These are phyloP conservation scores for Oidium heveae DNA, from an alignment of 2,329 filamentous ascomycete species.

Conservation along the genomic window DNA sequence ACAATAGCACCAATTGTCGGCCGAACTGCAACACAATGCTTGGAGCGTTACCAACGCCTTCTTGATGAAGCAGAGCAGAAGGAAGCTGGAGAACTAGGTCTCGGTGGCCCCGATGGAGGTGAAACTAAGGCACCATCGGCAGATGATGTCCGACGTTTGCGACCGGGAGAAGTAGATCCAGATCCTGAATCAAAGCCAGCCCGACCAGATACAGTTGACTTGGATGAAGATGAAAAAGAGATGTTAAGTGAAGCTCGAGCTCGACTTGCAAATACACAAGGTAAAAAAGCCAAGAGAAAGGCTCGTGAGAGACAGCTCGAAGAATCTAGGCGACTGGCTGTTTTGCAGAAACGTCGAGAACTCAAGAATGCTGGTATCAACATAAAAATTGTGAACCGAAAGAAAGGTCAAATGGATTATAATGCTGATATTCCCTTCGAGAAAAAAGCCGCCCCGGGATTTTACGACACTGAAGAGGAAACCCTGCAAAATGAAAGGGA, in stretches of 20 bases:
- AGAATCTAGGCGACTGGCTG: slow-evolving; percentile 70
- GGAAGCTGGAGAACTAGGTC: slow-evolving; percentile 55
- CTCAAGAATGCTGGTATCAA: slow-evolving; percentile 97
- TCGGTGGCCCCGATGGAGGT: slow-evolving; percentile 65
- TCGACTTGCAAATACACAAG: slow-evolving; percentile 88
- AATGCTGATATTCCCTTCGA: slow-evolving; percentile 98
- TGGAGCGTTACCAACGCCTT: slow-evolving; percentile 90
- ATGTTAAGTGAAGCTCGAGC: slow-evolving; percentile 96
- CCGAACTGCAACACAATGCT: slow-evolving; percentile 84
- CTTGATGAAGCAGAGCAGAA: slow-evolving; percentile 85
- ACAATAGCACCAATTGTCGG: slow-evolving; percentile 95
- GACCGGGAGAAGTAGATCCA: slow-evolving; percentile 87
- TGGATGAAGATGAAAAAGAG: slow-evolving; percentile 98
- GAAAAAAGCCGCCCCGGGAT: slow-evolving; percentile 66
- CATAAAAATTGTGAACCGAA: slow-evolving; percentile 76
- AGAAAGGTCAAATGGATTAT: slow-evolving; percentile 97
- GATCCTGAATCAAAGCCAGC: slow-evolving; percentile 93
- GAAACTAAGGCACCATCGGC: slow-evolving; percentile 73
- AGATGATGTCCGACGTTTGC: slow-evolving; percentile 69
- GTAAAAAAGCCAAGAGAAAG: slow-evolving; percentile 97
- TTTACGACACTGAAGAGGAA: slow-evolving; percentile 83
- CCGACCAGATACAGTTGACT: slow-evolving; percentile 83
- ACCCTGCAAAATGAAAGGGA: slow-evolving; percentile 57
- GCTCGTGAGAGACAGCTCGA: slow-evolving; percentile 87
- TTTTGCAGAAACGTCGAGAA: slow-evolving; percentile 84